Evolutionary conservation across 257 asterid genomes (phyloP).

Genomic region (Ocimum tenuiflorum): DNA sequence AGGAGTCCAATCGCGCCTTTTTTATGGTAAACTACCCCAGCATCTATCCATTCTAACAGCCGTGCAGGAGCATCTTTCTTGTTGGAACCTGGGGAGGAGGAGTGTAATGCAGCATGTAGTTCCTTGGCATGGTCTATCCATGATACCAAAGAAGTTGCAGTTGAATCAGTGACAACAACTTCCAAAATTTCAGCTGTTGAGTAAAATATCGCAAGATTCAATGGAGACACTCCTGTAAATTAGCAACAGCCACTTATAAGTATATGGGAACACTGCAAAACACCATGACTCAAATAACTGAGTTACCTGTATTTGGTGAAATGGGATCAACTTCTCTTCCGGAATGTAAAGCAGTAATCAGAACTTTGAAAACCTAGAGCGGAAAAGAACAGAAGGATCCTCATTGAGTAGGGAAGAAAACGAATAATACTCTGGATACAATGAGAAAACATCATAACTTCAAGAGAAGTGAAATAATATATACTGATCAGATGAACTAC

Average conservation of each 20-base stretch:
- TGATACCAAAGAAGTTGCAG: slow-evolving; percentile 65
- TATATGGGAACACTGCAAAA: slow-evolving; percentile 13
- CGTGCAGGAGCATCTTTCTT: slow-evolving; percentile 92
- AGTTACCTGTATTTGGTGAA: slow-evolving; percentile 47
- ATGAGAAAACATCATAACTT: background rate
- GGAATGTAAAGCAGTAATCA: slow-evolving; percentile 67
- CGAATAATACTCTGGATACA: background rate
- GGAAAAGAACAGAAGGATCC: slow-evolving; percentile 14
- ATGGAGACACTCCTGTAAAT: slow-evolving; percentile 62
- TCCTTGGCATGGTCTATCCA: slow-evolving; percentile 32
- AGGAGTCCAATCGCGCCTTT: slow-evolving; percentile 49
- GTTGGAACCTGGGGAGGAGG: slow-evolving; percentile 33
- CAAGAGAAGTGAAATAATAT: slow-evolving; percentile 2
- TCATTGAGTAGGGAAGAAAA: background rate
- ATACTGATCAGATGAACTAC: slow-evolving; percentile 13
- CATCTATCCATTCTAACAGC: slow-evolving; percentile 96
- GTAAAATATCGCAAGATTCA: slow-evolving; percentile 74
- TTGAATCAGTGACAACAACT: slow-evolving; percentile 78
- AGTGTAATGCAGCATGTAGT: slow-evolving; percentile 27
- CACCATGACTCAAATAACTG: slow-evolving; percentile 7
- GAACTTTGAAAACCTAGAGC: slow-evolving; percentile 67
- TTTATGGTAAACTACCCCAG: slow-evolving; percentile 88
- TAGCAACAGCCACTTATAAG: slow-evolving; percentile 13
- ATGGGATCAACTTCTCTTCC: slow-evolving; percentile 73
- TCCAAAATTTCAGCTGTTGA: slow-evolving; percentile 88